Evolutionary conservation across 179 eudicot genomes (phyloP), one percentile per base, ranked within the genome.

Genomic region (Carnegiea gigantea): DNA sequence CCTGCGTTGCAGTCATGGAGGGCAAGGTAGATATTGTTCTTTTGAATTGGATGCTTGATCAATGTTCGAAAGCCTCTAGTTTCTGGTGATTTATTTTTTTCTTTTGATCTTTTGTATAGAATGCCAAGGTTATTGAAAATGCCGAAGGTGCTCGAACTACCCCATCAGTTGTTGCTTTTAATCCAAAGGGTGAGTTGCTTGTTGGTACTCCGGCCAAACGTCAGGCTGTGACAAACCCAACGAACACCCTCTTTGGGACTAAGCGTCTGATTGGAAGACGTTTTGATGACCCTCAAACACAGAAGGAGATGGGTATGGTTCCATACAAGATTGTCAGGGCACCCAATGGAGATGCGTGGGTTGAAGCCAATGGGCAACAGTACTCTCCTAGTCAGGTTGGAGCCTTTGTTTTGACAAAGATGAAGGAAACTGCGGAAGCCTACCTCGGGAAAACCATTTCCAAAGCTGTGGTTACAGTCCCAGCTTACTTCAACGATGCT

Each of bases 161-260:
- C 20, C 98, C 99, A 46, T 95, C 99, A 23, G 95, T 95, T 13
- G 92, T 95, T 21, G 98, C 98, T 38, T 90, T 94, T 40, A 91
- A 78, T 83, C 93, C 75, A 14, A 94, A 94, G 80, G 96, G 95
- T 51, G 99, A 96, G 82, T 84, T 90, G 17, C 92, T 96, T 75
- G 99, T 96, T 26, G 99, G 99, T 24, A 92, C 94, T 13, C 98
- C 99, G 13, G 99, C 97, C n/a, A 96, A 96, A 85, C 95, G 99
- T 44, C 99, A 96, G 77, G 97, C 98, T 46, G 99, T 94, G 20
- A 92, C 99, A 11, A 96, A 96, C 70, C 95, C 99, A 11, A 86
- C 93, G 48, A 94, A 96, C 83, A 96, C 99, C 5, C 20, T 96
- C 9, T 96, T 85, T 85, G 99, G 93, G 8, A 92, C 93, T 24